Base-by-base conservation (phyloP, 1,284 basidiomycete genomes). In the Cronartium quercuum region DNA sequence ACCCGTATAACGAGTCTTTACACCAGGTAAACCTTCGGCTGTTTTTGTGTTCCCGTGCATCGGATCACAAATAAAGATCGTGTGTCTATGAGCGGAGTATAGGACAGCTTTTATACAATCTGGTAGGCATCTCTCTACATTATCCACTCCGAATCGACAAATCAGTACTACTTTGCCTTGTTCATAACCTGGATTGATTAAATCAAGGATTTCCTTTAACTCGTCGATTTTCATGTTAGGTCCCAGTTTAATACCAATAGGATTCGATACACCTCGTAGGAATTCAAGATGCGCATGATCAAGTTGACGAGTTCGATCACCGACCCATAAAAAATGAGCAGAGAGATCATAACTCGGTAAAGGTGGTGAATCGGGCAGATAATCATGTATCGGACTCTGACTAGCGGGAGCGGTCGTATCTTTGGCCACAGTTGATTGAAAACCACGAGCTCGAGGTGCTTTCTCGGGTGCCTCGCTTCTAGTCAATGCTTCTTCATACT, bases 281-380 rank as follows among this genome's bases (percentile, higher is more conserved):
- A 63, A 81, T 83, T 98, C 95, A 40, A 97, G 88, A 81, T 98
- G 95, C 0, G 94, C 95, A 18, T 93, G 93, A 76, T 89, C 88
- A 2, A 97, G 83, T 82, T 96, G 92, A 60, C 95, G 85, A n/a
- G 95, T 98, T 65, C 95, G 87, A 83, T 98, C 95, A 0, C 95
- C 95, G 70, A 98, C 91, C 95, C 95, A 98, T 76, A 98, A 83
- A 82, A 95, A 95, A 82, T 96, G 94, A 5, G 92, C 91, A 6
- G 92, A 92, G 7, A 91, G 90, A 79, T 92, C 92, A 83, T 92
- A 94, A 65, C 76, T 68, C 12, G 35, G n/a, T 51, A 34, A 51
- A 34, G 35, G 58, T 51, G 42, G 38, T 18, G 67, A 51, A 18
- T 66, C 76, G 42, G 63, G 75, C 61, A 64, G 67, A 12, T 61